Evolutionary conservation across 106 monocot species (phyloP), one percentile per base, ranked within the genome.

Genomic region (Platanthera guangdongensis): DNA sequence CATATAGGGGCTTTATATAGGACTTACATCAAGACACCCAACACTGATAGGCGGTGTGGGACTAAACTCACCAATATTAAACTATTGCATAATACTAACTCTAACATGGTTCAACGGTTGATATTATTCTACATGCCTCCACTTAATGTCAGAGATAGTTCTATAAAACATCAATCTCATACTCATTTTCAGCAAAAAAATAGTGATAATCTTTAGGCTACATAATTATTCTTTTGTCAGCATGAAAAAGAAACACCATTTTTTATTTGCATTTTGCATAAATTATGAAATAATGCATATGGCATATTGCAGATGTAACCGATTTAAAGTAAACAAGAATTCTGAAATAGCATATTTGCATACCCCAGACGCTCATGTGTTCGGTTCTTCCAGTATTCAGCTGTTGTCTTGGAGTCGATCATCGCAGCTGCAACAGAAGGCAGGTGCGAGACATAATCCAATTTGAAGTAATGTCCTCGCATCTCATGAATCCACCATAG

Each of bases 401-500:
- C 88, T 32, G 97, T 97, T 68, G 85, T 85, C 76, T 92, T 75
- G 70, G 97, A 97, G 73, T 97, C 97, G 76, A 97, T 97, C 97
- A 97, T 94, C 22, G 93, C 89, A 77, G 87, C 97, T 46, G 91
- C 89, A 72, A 97, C 97, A 86, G 76, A 85, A 54, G 97, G 97
- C 39, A 97, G 87, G 82, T 97, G 91, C 60, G 91, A 92, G 75
- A 97, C 93, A 86, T 89, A 94, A 69, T 97, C 91, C 71, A 97
- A 18, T 80, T 85, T 97, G 78, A 97, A 97, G 78, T 97, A 97
- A 82, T 97, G 97, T 9, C 97, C 97, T 84, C 97, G 78, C 97
- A 97, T 97, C 83, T 97, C 97, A 86, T 97, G 97, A 81, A 97
- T 97, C 97, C 97, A 94, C 97, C 97, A 97, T 77, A 97, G 85